These are phyloP conservation scores for Colletotrichum sp. DNA, from an alignment of 2,329 filamentous ascomycete genomes.

Conservation along the genomic window DNA sequence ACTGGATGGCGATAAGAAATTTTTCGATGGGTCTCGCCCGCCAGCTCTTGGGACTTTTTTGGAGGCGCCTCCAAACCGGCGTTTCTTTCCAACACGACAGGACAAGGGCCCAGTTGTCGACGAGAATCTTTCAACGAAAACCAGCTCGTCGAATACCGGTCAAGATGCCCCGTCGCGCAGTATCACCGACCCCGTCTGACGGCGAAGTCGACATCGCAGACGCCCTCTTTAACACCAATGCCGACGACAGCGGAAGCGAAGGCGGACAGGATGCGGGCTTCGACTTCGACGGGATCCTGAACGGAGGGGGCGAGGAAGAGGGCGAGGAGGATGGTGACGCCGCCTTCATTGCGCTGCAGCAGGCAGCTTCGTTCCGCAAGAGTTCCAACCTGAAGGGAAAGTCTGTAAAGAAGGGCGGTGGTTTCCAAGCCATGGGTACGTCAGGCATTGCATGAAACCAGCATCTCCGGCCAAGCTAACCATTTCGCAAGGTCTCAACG, in stretches of 20 bases:
- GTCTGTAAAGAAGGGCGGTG: conserved; percentile 91
- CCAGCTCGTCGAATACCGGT: not conserved
- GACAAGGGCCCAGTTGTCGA: not conserved
- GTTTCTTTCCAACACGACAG: not conserved
- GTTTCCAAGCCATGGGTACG: conserved; percentile 92
- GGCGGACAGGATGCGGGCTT: conserved; percentile 43
- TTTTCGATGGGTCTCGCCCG: conserved; percentile 10
- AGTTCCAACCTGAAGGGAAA: conserved; percentile 81
- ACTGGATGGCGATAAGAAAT: conserved; percentile 19
- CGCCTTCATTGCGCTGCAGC: conserved; percentile 87
- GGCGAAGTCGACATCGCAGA: conserved; percentile 89
- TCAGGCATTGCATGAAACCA: not conserved
- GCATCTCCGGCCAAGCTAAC: not conserved
- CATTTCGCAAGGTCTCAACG: conserved; percentile 66
- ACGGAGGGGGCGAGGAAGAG: conserved; percentile 56
- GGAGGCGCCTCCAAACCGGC: not conserved
- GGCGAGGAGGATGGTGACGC: conserved; percentile 74
- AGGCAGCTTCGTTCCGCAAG: conserved; percentile 89
- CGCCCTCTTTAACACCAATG: conserved; percentile 68
- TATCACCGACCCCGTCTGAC: conserved; percentile 85
- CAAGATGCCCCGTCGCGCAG: conserved; percentile 73
- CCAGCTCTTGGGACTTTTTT: not conserved
- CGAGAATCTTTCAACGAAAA: not conserved
- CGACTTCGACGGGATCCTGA: conserved; percentile 65
- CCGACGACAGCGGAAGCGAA: conserved; percentile 43